Conservation (phyloP, 208 protist genomes). For the Tritrichomonas foetus region DNA sequence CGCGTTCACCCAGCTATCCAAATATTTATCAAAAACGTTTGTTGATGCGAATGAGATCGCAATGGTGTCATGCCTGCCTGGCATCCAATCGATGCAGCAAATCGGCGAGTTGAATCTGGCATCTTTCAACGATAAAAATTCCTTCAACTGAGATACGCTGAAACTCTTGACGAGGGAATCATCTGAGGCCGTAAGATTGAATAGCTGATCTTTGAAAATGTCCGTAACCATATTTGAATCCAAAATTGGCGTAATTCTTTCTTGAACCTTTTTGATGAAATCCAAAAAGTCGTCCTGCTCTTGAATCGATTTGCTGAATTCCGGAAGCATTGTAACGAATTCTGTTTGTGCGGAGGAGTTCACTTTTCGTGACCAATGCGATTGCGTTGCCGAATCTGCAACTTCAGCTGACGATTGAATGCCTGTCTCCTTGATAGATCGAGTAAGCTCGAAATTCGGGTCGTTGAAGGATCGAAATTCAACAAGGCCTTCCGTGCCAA, state of each 20-base stretch:
- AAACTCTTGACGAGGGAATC: not conserved
- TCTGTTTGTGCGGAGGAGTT: slow-evolving; percentile 15
- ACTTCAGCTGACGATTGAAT: not conserved
- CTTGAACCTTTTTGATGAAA: not conserved
- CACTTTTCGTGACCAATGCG: not conserved
- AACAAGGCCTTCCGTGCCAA: slow-evolving; percentile 32
- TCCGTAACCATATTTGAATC: not conserved
- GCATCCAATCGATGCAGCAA: not conserved
- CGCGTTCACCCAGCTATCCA: not conserved
- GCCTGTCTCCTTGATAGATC: not conserved
- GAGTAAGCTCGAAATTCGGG: not conserved
- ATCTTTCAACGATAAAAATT: not conserved
- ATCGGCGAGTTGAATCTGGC: not conserved
- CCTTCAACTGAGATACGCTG: not conserved
- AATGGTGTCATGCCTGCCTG: not conserved
- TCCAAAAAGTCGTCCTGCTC: slow-evolving; percentile 8
- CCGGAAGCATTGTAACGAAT: not conserved
- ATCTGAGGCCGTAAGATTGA: not conserved
- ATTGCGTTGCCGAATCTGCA: not conserved
- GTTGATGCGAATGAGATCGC: not conserved
- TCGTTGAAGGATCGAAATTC: slow-evolving; percentile 26
- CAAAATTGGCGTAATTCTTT: not conserved
- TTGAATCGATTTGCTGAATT: not conserved
- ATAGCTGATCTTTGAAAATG: not conserved
- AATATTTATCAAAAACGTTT: not conserved